Evolutionary conservation across 2,329 filamentous ascomycete species (phyloP), one percentile per base, ranked within the genome.

Genomic region (Aureobasidium zeae): DNA sequence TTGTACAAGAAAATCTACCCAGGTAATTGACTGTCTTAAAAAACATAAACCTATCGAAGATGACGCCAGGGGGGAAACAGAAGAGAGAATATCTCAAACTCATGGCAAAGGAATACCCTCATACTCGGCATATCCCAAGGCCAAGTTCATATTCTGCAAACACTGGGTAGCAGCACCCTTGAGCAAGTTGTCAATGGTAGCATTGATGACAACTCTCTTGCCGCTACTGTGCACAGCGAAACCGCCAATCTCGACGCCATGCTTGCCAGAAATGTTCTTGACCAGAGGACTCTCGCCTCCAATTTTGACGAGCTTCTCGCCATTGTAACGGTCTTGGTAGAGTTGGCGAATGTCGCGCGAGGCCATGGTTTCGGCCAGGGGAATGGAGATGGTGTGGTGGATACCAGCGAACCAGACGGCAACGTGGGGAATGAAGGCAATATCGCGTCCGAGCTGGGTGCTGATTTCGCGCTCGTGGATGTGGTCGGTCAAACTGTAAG

Each of bases 351-450:
- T 86, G 60, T 96, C 88, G 41, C 91, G 82, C 30, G 85, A 88
- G 2, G 79, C 85, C 84, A 96, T 93, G 49, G 77, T 74, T 64
- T 89, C 75, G 58, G 82, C 82, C 7, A 98, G 72, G 10, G 89
- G 89, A 37, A 96, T 85, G 58, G 79, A 87, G 63, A 96, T 88
- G 28, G 87, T 89, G 65, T 88, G 84, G 60, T 86, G 80, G 54
- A 96, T 96, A 51, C 89, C 89, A 59, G 93, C 83, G 76, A 96
- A 96, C 89, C 87, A 96, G 11, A 83, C 79, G n/a, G 87, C 86
- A 17, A 94, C 88, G 63, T 96, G 91, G 5, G 91, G 91, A 46
- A 91, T 83, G 61, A 98, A 98, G 5, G 81, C 83, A 9, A 94
- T 79, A 13, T 76, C 67, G 11, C 69, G 72, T 36, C 81, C 83